Conservation (phyloP, 306 rosid species). For the Prunus davidiana region DNA sequence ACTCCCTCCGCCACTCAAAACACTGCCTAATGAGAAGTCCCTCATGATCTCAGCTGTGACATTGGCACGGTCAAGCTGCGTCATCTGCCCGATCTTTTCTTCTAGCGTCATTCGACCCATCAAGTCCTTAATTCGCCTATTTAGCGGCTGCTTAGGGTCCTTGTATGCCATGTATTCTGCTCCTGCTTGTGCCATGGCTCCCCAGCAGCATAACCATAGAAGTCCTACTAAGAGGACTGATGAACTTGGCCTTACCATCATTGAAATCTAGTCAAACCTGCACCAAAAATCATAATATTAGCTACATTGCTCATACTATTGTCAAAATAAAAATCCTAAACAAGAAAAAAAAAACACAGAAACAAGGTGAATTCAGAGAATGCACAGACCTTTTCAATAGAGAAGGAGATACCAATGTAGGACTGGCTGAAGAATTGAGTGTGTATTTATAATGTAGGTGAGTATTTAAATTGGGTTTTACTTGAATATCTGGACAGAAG, state of each 20-base stretch:
- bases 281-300: not conserved
- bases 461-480: no score
- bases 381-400: no score
- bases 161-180: constrained; percentile 11
- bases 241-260: not conserved
- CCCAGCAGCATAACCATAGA: not conserved
- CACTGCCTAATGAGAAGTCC: constrained; percentile 19
- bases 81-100: constrained; percentile 28
- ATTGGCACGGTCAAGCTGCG: constrained; percentile 13
- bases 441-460: no score
- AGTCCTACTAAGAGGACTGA: constrained; percentile 1
- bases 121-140: constrained; percentile 17
- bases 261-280: not conserved
- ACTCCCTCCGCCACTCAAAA: constrained; percentile 29
- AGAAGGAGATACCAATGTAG: no score
- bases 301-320: not conserved
- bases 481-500: no score
- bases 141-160: constrained; percentile 10
- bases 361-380: no score
- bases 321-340: no score
- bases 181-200: not conserved
- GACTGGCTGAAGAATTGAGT: no score
- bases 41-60: constrained; percentile 15
- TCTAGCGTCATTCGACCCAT: constrained; percentile 20
- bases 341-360: no score